Evolutionary conservation across 345 rosid genomes (phyloP).

Genomic region (Populus deltoides): DNA sequence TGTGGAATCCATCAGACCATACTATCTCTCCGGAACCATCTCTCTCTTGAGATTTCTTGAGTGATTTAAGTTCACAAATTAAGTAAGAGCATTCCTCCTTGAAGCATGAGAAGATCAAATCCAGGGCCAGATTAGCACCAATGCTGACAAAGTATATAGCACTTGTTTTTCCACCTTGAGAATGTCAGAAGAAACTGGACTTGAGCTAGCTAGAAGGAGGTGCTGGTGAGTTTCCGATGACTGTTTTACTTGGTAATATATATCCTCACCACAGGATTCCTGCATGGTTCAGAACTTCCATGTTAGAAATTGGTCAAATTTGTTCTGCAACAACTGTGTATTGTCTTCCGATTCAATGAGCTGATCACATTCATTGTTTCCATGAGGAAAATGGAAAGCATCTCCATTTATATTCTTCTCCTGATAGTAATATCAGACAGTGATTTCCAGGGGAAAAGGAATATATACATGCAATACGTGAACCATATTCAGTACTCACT

Average conservation of each 20-base stretch:
- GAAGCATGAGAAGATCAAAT: conserved; percentile 39
- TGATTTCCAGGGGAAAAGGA: not conserved
- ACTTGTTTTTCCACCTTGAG: conserved; percentile 54
- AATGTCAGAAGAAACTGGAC: conserved; percentile 53
- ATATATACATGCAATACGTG: not conserved
- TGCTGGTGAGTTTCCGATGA: conserved; percentile 39
- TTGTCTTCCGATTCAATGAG: not conserved
- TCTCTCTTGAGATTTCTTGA: conserved; percentile 42
- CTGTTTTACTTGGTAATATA: conserved; percentile 41
- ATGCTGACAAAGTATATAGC: conserved; percentile 36
- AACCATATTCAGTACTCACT: conserved; percentile 22
- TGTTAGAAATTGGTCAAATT: not conserved
- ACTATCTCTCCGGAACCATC: conserved; percentile 57
- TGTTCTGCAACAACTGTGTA: not conserved
- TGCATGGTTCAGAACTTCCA: conserved; percentile 19
- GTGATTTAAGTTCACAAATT: conserved; percentile 39
- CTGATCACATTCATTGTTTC: no score
- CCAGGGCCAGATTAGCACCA: conserved; percentile 55
- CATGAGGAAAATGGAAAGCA: no score
- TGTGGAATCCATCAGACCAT: conserved; percentile 58
- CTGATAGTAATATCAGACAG: no score
- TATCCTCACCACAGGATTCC: conserved; percentile 32
- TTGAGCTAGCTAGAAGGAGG: conserved; percentile 54
- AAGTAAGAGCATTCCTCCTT: conserved; percentile 37
- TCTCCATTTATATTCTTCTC: no score